phyloP scores from a whole-genome alignment of 306 rosid genomes.

The Senna siamea region DNA sequence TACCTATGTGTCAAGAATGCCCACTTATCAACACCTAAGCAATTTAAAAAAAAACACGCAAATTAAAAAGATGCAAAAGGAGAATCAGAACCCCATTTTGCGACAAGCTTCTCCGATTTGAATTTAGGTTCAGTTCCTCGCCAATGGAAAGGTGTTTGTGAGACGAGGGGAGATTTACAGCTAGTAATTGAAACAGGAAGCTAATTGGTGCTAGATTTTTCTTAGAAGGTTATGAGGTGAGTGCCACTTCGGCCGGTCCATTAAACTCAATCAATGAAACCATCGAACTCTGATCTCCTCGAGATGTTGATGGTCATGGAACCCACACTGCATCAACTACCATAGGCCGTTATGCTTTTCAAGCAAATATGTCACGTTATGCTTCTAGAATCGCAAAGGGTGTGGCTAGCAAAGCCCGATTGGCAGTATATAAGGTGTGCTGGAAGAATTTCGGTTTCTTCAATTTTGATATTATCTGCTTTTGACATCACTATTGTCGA shows the following conservation, averaged over 20 bases:
- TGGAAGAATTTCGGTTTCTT: slow-evolving; percentile 77
- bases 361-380: slow-evolving; percentile 64
- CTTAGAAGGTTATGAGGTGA: slow-evolving; percentile 66
- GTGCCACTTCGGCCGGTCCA: slow-evolving; percentile 48
- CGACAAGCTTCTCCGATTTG: slow-evolving; percentile 69
- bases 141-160: slow-evolving; percentile 68
- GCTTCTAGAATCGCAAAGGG: slow-evolving; percentile 73
- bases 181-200: slow-evolving; percentile 55
- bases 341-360: slow-evolving; percentile 60
- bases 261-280: slow-evolving; percentile 53
- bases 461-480: slow-evolving; percentile 76
- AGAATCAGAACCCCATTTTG: too few species aligned
- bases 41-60: too few species aligned
- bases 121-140: slow-evolving; percentile 65
- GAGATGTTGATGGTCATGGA: slow-evolving; percentile 81
- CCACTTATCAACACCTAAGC: too few species aligned
- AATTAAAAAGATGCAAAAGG: too few species aligned
- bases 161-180: slow-evolving; percentile 51
- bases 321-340: slow-evolving; percentile 81
- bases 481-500: slow-evolving; percentile 67
- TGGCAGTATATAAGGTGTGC: slow-evolving; percentile 72
- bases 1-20: too few species aligned
- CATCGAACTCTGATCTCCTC: slow-evolving; percentile 61
- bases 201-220: slow-evolving; percentile 70
- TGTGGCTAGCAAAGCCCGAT: slow-evolving; percentile 70